A percentile compares a stretch with the other conserved stretches of the same genome.
These are phyloP conservation scores for Carex pumila DNA, from an alignment of 176 grass and related monocot species.

Conservation along the genomic window DNA sequence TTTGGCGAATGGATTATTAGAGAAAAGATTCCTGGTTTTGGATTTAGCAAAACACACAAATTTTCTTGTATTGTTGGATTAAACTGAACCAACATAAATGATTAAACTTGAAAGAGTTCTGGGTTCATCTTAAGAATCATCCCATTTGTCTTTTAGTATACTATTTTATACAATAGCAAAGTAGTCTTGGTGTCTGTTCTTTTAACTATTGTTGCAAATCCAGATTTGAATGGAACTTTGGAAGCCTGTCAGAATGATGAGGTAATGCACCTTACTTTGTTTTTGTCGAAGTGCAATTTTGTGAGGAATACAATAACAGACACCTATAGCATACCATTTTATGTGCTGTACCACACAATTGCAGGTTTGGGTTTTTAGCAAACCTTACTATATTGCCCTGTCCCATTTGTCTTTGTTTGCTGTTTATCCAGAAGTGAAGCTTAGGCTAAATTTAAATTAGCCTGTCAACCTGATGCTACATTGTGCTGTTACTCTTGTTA, in stretches of 20 bases:
- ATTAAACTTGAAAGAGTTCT: neutral
- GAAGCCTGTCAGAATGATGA: constrained; percentile 73
- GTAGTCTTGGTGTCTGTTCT: neutral
- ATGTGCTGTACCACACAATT: constrained; percentile 9
- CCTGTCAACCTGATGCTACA: neutral
- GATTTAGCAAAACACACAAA: neutral
- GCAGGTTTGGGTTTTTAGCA: neutral
- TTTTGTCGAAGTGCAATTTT: neutral
- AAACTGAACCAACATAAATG: neutral
- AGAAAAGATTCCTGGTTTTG: neutral
- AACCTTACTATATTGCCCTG: neutral
- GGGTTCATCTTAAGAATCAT: neutral
- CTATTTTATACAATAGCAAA: neutral
- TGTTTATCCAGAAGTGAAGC: neutral
- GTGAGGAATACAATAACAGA: neutral
- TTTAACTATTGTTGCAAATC: constrained; percentile 20
- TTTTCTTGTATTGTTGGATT: neutral
- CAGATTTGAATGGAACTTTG: constrained; percentile 56
- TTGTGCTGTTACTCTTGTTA: neutral
- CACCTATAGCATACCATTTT: constrained; percentile 1
- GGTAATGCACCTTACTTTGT: constrained; percentile 26
- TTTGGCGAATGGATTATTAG: neutral
- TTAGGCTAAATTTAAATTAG: neutral
- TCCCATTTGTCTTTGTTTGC: neutral
- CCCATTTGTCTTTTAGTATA: constrained; percentile 3